Conservation (phyloP, 2,329 filamentous ascomycete species). For the Diaporthe capsici region DNA sequence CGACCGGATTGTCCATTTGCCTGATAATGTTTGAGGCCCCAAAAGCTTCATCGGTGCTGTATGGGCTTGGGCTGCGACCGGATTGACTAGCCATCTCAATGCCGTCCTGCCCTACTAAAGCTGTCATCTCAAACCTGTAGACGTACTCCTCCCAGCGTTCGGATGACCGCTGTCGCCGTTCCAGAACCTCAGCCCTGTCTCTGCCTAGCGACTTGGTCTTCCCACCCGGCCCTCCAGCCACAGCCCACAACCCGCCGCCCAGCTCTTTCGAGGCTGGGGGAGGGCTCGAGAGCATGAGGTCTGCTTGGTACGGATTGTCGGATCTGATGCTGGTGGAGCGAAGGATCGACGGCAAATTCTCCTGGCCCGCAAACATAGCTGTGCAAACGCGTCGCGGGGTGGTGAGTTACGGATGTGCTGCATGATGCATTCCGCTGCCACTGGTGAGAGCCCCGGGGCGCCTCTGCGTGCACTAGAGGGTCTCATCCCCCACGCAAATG, state of each 20-base stretch:
- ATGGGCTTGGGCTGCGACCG: constrained; percentile 61
- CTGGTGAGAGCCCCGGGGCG: neutral
- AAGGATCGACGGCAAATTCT: constrained; percentile 39
- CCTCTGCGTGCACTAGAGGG: neutral
- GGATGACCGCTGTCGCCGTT: constrained; percentile 45
- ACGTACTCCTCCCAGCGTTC: constrained; percentile 41
- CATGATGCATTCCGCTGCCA: constrained; percentile 40
- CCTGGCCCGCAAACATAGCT: constrained; percentile 26
- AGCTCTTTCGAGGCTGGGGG: neutral
- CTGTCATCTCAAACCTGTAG: constrained; percentile 47
- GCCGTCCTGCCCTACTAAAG: constrained; percentile 52
- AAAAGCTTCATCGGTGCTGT: constrained; percentile 53
- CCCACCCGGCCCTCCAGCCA: neutral
- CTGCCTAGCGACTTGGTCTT: constrained; percentile 5
- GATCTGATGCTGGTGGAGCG: constrained; percentile 41
- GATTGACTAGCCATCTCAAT: constrained; percentile 63
- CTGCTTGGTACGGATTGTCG: constrained; percentile 43
- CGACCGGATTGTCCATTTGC: constrained; percentile 53
- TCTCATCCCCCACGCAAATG: neutral
- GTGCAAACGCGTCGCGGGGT: constrained; percentile 19
- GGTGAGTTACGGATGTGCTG: constrained; percentile 43
- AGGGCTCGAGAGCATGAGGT: neutral
- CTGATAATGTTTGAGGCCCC: constrained; percentile 53
- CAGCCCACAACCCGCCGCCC: neutral
- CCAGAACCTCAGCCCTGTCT: constrained; percentile 44